phyloP scores from a whole-genome alignment of 768 basidiomycete genomes.

The Boletus sp. region DNA sequence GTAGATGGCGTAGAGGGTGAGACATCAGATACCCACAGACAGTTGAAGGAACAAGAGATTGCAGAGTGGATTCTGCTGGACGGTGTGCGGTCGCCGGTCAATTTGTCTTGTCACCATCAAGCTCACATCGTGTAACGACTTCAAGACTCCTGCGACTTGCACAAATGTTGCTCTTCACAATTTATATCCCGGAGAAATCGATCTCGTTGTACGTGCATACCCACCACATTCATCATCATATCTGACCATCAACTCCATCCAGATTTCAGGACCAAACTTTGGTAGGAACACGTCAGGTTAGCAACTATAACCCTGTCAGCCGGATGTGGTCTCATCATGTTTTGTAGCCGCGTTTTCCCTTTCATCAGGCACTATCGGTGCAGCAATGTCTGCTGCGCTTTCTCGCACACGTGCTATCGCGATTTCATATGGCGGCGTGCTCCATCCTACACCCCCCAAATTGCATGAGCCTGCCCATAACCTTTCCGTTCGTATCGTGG shows the following conservation, averaged over 20 bases:
- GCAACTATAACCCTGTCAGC: conserved; percentile 18
- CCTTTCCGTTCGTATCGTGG: conserved; percentile 64
- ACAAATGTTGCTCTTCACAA: conserved; percentile 90
- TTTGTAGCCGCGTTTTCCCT: conserved; percentile 76
- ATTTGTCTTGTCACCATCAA: conserved; percentile 3
- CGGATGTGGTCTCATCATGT: not conserved
- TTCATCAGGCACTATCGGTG: conserved; percentile 91
- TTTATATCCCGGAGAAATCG: conserved; percentile 78
- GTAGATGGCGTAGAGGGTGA: conserved; percentile 66
- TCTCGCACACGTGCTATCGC: conserved; percentile 77
- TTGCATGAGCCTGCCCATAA: conserved; percentile 71
- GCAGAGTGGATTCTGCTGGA: conserved; percentile 92
- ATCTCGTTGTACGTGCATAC: conserved; percentile 69
- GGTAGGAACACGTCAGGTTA: conserved; percentile 81
- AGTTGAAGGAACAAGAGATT: conserved; percentile 71
- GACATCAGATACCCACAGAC: conserved; percentile 55
- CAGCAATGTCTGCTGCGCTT: conserved; percentile 78
- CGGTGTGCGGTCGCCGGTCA: conserved; percentile 49
- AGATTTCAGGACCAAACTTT: conserved; percentile 86
- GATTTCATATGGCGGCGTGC: conserved; percentile 81
- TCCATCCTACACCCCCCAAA: conserved; percentile 59
- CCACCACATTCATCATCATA: not conserved
- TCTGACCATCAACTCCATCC: not conserved
- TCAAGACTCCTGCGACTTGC: conserved; percentile 87
- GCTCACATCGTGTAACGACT: conserved; percentile 5